Evolutionary conservation across 345 rosid species (phyloP).

Genomic region (Eucalyptus rudis): DNA sequence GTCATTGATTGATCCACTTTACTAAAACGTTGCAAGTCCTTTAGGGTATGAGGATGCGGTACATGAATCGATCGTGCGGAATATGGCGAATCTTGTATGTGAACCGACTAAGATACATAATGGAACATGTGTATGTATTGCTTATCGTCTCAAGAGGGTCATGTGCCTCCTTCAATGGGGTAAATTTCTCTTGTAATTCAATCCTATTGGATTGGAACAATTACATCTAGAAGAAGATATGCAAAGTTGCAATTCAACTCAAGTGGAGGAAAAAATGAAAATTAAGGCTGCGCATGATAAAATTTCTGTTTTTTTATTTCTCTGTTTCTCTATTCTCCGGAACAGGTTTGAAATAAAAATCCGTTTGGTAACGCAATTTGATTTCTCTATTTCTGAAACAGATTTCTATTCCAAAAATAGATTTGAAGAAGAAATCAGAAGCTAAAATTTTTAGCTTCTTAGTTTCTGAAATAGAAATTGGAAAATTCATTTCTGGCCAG

Average conservation of each 20-base stretch:
- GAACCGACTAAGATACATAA: not conserved
- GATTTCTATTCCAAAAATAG: no score
- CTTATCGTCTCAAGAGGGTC: not conserved
- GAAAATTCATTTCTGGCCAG: no score
- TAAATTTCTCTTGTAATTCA: not conserved
- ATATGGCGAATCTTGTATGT: not conserved
- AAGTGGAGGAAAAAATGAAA: not conserved
- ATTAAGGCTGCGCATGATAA: not conserved
- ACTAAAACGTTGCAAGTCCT: not conserved
- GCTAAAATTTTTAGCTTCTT: no score
- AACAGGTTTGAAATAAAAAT: no score
- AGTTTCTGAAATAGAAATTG: no score
- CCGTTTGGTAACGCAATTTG: no score
- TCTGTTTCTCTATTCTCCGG: no score
- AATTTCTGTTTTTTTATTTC: no score
- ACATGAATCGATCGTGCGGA: fast-evolving
- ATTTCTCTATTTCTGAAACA: no score
- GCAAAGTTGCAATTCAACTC: not conserved
- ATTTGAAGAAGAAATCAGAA: no score
- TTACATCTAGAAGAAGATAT: not conserved
- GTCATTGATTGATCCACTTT: not conserved
- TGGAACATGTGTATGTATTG: not conserved
- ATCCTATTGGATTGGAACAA: not conserved
- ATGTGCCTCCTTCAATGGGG: not conserved
- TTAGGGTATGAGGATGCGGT: not conserved